Evolutionary conservation across 2,329 filamentous ascomycete genomes (phyloP), one percentile per base, ranked within the genome.

Genomic region (Didymella sp.): DNA sequence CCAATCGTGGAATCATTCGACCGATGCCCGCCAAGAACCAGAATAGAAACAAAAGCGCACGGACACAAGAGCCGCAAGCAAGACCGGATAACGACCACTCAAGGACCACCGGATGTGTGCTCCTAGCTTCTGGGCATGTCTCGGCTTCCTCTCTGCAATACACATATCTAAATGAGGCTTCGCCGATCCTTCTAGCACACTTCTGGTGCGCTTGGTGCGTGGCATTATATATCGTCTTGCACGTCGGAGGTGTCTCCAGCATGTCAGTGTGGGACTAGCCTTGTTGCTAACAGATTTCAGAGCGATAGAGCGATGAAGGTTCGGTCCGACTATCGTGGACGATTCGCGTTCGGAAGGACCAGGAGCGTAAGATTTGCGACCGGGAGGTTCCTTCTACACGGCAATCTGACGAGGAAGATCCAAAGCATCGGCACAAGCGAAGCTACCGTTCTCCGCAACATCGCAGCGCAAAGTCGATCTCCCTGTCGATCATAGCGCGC

Each of bases 401-500:
- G 52, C 21, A 35, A 43, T 43, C 12, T n/a, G 9, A 31, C 22
- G 19, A 43, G 19, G 21, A 9, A 51, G 25, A 56, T 46, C 35
- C 51, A 25, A 46, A 22, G 22, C n/a, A 8, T 48, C 19, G 22
- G 9, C 25, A 12, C 17, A 15, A 38, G 52, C 41, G 48, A 44
- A 48, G 31, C 27, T 25, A 40, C 38, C 21, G 4, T 48, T 11
- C 48, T 31, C 37, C 38, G 7, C 37, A 19, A 47, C 45, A 43
- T 21, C 6, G 19, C 19, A 24, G 25, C 22, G 42, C 13, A 8
- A 37, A 38, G 35, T 27, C 48, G 47, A 57, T 52, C 48, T 55
- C 51, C 45, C 38, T 43, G 48, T 51, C 48, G 48, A 57, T 48
- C 54, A 40, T 40, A 44, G 17, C 17, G 35, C 35, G 28, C 41